Evolutionary conservation across 768 basidiomycete genomes (phyloP).

Genomic region (Amanita thiersii): DNA sequence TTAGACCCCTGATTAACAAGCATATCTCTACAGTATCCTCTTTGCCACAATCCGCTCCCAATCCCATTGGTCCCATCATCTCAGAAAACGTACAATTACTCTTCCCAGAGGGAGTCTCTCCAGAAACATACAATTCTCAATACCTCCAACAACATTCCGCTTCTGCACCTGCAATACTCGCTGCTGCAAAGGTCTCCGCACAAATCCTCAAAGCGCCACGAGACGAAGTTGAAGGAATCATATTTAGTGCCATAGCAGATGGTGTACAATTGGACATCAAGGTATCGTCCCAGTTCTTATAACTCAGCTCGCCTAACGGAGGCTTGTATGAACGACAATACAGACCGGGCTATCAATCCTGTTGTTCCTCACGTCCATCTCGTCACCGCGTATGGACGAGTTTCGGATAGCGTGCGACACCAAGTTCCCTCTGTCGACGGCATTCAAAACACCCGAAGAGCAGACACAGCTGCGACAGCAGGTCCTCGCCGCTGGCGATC

Average conservation of each 20-base stretch:
- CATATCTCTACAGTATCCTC: constrained; percentile 28
- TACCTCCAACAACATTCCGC: constrained; percentile 60
- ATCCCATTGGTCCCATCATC: constrained; percentile 43
- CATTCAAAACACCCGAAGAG: constrained; percentile 55
- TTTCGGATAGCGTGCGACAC: constrained; percentile 47
- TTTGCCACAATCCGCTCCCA: constrained; percentile 32
- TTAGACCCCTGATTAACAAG: constrained; percentile 1
- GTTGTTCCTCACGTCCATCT: constrained; percentile 38
- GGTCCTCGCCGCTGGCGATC: constrained; percentile 6
- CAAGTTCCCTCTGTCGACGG: constrained; percentile 53
- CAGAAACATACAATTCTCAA: constrained; percentile 67
- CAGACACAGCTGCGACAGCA: constrained; percentile 26
- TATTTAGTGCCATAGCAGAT: constrained; percentile 41
- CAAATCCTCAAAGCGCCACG: constrained; percentile 35
- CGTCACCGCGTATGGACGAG: constrained; percentile 50
- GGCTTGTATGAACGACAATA: background rate
- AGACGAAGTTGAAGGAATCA: constrained; percentile 52
- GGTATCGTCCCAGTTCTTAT: constrained; percentile 25
- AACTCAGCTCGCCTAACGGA: background rate
- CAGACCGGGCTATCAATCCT: constrained; percentile 48
- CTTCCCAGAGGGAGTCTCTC: constrained; percentile 46
- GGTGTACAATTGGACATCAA: constrained; percentile 36
- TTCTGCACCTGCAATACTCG: constrained; percentile 48
- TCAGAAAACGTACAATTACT: constrained; percentile 37
- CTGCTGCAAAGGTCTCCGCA: constrained; percentile 47